Base-by-base conservation (phyloP, 257 asterid genomes). In the Echium plantagineum region DNA sequence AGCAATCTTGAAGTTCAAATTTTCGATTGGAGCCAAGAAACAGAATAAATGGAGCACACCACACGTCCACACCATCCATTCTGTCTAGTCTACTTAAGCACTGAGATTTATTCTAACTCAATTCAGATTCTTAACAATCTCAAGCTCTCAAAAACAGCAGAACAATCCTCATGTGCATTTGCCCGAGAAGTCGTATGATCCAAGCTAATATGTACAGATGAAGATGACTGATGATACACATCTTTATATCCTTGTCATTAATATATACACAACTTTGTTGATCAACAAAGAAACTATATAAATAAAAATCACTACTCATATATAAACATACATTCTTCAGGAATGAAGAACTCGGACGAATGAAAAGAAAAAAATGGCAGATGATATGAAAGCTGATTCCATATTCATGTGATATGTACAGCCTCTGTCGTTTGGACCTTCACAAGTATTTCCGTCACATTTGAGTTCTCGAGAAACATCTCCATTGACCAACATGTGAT, bases 401-500 rank as follows among this genome's bases (percentile, higher is more conserved):
- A 52, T 48, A 38, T 61, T 62, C 66, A 68, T 17, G 31, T 7
- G 56, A 58, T 47, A 38, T 59, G 63, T 32, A 32, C 32, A 65
- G 74, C 70, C 71, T 58, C 63, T 30, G 63, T 58, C 65, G 62
- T 64, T n/a, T 63, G 55, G 73, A 48, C 59, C 35, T 49, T n/a
- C 67, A 35, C 52, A 8, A 22, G 7, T 7, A 63, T 21, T 32
- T 69, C 30, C 32, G 53, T 67, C 56, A 59, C 28, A 67, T 60
- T 47, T 63, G 71, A 17, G 57, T 57, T 19, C 67, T 65, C 20
- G 64, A 52, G 38, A 74, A 57, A 31, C 72, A 65, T 65, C 69
- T 57, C 74, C 75, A 74, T 42, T 61, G 60, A 32, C 69, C 74
- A 21, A 65, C 35, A 49, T 59, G 72, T 55, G 72, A 66, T 61